Evolutionary conservation across 2,329 filamentous ascomycete species (phyloP).

Genomic region (Talaromyces rugulosus): DNA sequence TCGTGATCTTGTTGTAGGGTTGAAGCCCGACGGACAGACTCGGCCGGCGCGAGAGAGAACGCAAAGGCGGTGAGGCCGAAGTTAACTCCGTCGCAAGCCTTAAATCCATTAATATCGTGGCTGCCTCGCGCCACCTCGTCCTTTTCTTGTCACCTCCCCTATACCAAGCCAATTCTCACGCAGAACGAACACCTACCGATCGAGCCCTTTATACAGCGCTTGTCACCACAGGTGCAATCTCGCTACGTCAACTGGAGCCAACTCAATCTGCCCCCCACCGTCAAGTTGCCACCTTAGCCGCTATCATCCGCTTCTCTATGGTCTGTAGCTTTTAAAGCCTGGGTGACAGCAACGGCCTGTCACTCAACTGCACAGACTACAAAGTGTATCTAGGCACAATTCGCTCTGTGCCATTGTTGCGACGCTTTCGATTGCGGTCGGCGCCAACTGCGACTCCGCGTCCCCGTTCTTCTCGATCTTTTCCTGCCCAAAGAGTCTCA

Average conservation of each 20-base stretch:
- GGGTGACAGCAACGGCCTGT: conserved; percentile 12
- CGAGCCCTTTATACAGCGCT: not conserved
- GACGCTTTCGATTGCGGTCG: not conserved
- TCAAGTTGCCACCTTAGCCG: not conserved
- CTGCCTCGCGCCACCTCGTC: not conserved
- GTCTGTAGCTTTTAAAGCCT: not conserved
- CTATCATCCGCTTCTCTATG: not conserved
- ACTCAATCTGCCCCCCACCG: not conserved
- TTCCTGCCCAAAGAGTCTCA: not conserved
- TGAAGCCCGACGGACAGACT: not conserved
- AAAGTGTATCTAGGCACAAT: conserved; percentile 7
- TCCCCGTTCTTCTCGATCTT: not conserved
- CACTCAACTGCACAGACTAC: conserved; percentile 4
- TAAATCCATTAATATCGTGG: not conserved
- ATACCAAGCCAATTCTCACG: not conserved
- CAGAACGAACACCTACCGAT: not conserved
- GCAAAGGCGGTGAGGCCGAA: not conserved
- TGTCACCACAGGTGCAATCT: not conserved
- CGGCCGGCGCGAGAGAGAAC: not conserved
- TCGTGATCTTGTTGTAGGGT: not conserved
- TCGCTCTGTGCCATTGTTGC: conserved; percentile 2
- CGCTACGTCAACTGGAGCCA: not conserved
- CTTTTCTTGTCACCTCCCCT: not conserved
- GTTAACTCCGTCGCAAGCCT: not conserved
- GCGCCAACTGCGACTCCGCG: not conserved